Evolutionary conservation across 2,329 filamentous ascomycete genomes (phyloP).

Genomic region (Botrytis hyacinthi): DNA sequence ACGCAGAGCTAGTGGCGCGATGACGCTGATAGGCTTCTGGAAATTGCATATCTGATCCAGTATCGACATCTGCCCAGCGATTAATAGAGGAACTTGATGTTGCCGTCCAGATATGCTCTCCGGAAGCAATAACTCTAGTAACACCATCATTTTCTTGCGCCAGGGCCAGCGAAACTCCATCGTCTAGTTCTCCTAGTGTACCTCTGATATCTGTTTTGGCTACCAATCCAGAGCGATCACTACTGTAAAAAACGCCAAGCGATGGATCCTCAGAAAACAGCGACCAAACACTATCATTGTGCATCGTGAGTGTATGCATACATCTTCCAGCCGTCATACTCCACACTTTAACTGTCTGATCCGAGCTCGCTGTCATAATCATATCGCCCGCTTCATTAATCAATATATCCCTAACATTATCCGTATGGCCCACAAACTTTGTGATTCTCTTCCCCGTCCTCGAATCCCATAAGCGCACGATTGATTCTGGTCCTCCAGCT

Average conservation of each 20-base stretch:
- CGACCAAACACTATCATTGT: conserved; percentile 97
- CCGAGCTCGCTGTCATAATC: conserved; percentile 90
- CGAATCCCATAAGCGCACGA: conserved; percentile 88
- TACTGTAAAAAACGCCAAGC: conserved; percentile 89
- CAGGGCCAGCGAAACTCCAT: conserved; percentile 85
- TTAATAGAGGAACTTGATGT: conserved; percentile 74
- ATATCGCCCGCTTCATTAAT: conserved; percentile 86
- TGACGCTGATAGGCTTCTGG: conserved; percentile 52
- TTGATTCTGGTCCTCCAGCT: conserved; percentile 90
- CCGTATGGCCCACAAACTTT: conserved; percentile 94
- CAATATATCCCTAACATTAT: conserved; percentile 88
- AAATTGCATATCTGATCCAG: conserved; percentile 66
- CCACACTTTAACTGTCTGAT: conserved; percentile 98
- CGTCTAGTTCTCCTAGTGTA: conserved; percentile 71
- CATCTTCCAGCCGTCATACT: conserved; percentile 91
- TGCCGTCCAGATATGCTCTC: conserved; percentile 64
- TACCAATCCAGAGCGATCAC: conserved; percentile 87
- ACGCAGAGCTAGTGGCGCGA: conserved; percentile 47
- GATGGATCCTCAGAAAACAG: conserved; percentile 85
- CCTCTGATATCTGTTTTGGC: conserved; percentile 90
- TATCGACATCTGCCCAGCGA: conserved; percentile 77
- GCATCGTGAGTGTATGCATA: conserved; percentile 98
- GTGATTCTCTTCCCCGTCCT: conserved; percentile 86
- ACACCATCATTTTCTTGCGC: conserved; percentile 89
- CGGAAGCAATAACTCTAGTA: conserved; percentile 58